Conservation (phyloP, 2,329 filamentous ascomycete species). For the Colletotrichum caudatum region DNA sequence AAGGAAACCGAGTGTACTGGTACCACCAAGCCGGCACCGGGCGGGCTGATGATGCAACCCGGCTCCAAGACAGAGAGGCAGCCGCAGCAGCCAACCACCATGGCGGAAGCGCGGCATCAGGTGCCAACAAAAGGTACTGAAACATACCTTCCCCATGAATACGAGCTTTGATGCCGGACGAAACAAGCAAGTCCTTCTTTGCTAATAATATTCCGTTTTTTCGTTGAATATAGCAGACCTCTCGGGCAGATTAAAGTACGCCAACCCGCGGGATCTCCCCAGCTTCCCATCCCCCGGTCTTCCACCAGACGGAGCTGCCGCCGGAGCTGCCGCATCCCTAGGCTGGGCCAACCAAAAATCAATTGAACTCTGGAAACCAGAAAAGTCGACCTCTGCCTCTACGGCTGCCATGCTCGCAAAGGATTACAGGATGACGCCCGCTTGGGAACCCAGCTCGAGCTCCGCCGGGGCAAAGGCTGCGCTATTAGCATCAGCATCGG, state of each 20-base stretch:
- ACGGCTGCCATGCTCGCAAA: constrained; percentile 57
- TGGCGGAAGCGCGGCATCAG: constrained; percentile 41
- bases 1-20: constrained; percentile 4
- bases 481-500: constrained; percentile 64
- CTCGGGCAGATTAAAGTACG: constrained; percentile 73
- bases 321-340: constrained; percentile 78
- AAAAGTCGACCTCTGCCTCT: constrained; percentile 64
- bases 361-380: constrained; percentile 75
- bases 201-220: constrained; percentile 10
- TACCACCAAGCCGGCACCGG: constrained; percentile 38
- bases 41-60: constrained; percentile 39
- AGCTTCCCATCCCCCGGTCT: constrained; percentile 79
- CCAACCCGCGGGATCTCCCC: constrained; percentile 77
- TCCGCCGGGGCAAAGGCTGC: constrained; percentile 81
- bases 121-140: constrained; percentile 40
- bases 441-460: constrained; percentile 73
- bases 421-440: constrained; percentile 58
- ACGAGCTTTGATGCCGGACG: constrained; percentile 12
- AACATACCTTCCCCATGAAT: constrained; percentile 28
- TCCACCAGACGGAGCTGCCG: constrained; percentile 68
- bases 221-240: constrained; percentile 33
- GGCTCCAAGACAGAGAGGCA: constrained; percentile 37
- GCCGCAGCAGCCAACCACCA: constrained; percentile 25
- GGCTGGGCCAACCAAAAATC: constrained; percentile 78
- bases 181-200: constrained; percentile 8